phyloP scores from a whole-genome alignment of 495 filamentous ascomycete genomes.

The Lasiosphaeris hirsuta region DNA sequence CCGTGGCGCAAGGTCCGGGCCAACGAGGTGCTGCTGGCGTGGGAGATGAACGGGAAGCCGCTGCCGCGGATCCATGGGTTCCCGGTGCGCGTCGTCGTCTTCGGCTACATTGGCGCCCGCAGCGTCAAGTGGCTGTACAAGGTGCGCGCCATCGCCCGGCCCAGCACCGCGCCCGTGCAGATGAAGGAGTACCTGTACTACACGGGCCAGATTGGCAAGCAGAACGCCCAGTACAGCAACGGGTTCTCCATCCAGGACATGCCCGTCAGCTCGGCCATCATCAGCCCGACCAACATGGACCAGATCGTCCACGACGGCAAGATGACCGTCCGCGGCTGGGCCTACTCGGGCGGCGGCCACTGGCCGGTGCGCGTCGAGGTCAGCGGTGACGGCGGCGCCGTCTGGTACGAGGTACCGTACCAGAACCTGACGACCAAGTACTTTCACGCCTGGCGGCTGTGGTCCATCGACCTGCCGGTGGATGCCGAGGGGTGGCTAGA shows the following conservation, averaged over 20 bases:
- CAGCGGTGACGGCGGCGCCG: conserved; percentile 52
- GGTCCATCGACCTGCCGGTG: conserved; percentile 51
- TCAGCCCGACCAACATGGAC: conserved; percentile 50
- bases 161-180: conserved; percentile 42
- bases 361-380: conserved; percentile 60
- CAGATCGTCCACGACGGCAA: conserved; percentile 53
- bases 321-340: conserved; percentile 55
- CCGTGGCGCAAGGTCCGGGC: conserved; percentile 62
- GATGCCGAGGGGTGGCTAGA: conserved; percentile 61
- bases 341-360: conserved; percentile 56
- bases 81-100: conserved; percentile 58
- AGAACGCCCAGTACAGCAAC: conserved; percentile 50
- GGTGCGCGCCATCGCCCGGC: conserved; percentile 47
- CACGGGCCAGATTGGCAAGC: conserved; percentile 57
- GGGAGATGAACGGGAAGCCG: conserved; percentile 67
- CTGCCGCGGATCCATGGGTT: conserved; percentile 64
- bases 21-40: conserved; percentile 65
- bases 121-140: conserved; percentile 58
- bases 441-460: conserved; percentile 53
- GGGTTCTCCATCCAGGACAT: conserved; percentile 63
- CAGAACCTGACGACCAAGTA: conserved; percentile 53
- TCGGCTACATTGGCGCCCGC: conserved; percentile 61
- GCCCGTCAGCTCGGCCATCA: conserved; percentile 60
- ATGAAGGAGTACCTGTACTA: conserved; percentile 59
- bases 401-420: conserved; percentile 52